Evolutionary conservation across 495 filamentous ascomycete genomes (phyloP), one percentile per base, ranked within the genome.

Genomic region (Recurvomyces mirabilis): DNA sequence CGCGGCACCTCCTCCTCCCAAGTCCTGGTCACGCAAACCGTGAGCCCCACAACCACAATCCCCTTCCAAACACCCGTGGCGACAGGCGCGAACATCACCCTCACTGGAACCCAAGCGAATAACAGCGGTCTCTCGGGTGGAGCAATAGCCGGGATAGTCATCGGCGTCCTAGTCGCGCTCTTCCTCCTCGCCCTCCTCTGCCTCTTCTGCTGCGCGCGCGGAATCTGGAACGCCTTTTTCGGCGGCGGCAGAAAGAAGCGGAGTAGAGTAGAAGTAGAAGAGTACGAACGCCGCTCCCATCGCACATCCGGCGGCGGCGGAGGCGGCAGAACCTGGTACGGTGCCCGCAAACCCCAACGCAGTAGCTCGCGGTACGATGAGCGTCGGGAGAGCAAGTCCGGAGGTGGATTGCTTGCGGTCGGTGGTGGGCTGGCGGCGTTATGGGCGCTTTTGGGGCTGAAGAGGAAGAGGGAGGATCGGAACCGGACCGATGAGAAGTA

Each of bases 81-180:
- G 20, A 77, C 77, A 13, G 63, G 63, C 22, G 68, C 70, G 19
- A 62, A 73, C 62, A 44, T 65, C 56, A 68, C 57, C 26, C 60
- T 62, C 18, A 57, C 58, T 20, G 28, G 41, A 9, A 58, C 65
- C n/a, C 31, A 52, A 6, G 60, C 64, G 15, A 43, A 60, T 15
- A 59, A 69, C 45, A 66, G 70, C 38, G 73, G 74, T 41, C 68
- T 94, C 35, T 86, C 80, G 56, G 77, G 74, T 38, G 87, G 87
- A 46, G 87, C 87, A 19, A 94, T 94, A 54, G 87, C 87, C n/a
- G 87, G 87, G 32, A 94, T 94, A 52, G 87, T 94, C 49, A 82
- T 94, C 37, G 87, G 87, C 51, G 76, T 79, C 4, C 73, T 94
- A 51, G 75, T 73, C n/a, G 87, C 81, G 54, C 69, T 87, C 18